Evolutionary conservation across 2,329 filamentous ascomycete genomes (phyloP).

Genomic region (Exophiala dermatitidis): DNA sequence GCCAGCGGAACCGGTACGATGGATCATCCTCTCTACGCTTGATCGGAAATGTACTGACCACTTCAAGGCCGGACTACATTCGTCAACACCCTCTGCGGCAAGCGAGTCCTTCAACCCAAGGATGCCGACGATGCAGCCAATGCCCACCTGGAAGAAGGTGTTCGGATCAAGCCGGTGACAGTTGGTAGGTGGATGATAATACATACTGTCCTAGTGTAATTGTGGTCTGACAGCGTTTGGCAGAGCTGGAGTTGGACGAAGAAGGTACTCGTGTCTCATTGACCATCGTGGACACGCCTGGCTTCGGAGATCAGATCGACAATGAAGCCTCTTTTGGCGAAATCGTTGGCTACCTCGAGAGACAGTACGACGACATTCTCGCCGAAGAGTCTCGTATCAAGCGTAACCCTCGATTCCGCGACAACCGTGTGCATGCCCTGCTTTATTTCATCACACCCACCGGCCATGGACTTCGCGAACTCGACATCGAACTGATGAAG

Average conservation of each 20-base stretch:
- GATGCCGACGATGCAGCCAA: slow-evolving; percentile 83
- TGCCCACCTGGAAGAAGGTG: slow-evolving; percentile 89
- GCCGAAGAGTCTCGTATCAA: slow-evolving; percentile 99
- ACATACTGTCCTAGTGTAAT: background rate
- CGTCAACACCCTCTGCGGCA: slow-evolving; percentile 97
- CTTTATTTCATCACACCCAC: slow-evolving; percentile 99
- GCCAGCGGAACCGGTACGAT: slow-evolving; percentile 87
- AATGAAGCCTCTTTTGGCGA: slow-evolving; percentile 98
- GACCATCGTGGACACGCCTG: slow-evolving; percentile 96
- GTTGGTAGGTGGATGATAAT: slow-evolving; percentile 61
- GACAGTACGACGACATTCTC: slow-evolving; percentile 98
- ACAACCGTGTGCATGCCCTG: slow-evolving; percentile 96
- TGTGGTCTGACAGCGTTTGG: slow-evolving; percentile 26
- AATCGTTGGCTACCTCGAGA: slow-evolving; percentile 96
- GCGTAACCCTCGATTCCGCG: slow-evolving; percentile 99
- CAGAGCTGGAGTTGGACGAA: slow-evolving; percentile 92
- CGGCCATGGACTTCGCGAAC: slow-evolving; percentile 92
- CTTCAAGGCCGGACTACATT: slow-evolving; percentile 85
- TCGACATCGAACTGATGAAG: slow-evolving; percentile 99
- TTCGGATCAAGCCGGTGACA: slow-evolving; percentile 97
- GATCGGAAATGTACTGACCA: slow-evolving; percentile 4
- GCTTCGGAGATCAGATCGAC: slow-evolving; percentile 97
- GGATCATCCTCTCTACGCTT: slow-evolving; percentile 5
- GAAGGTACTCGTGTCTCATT: slow-evolving; percentile 96
- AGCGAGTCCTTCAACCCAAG: slow-evolving; percentile 83